phyloP scores from a whole-genome alignment of 768 basidiomycete genomes.

The Termitomyces sp. region DNA sequence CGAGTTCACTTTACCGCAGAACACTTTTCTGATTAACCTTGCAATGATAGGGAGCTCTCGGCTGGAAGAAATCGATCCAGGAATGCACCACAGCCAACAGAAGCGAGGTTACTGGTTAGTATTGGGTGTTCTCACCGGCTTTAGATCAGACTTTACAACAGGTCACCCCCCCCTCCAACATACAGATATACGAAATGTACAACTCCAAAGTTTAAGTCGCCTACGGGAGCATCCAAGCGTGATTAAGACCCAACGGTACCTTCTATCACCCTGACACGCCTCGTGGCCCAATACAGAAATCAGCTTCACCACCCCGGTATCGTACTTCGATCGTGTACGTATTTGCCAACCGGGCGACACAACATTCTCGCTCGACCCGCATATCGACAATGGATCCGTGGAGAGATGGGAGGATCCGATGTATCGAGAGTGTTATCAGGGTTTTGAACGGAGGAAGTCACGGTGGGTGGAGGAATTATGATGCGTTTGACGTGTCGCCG shows the following conservation, averaged over 20 bases:
- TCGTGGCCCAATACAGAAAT: constrained; percentile 22
- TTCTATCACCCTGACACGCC: constrained; percentile 57
- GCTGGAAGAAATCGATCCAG: constrained; percentile 50
- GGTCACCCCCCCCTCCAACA: constrained; percentile 63
- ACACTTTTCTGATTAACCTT: neutral
- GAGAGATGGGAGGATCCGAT: constrained; percentile 52
- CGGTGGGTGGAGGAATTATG: constrained; percentile 37
- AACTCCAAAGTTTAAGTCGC: constrained; percentile 56
- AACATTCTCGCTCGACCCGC: constrained; percentile 62
- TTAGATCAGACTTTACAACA: constrained; percentile 14
- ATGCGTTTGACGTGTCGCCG: constrained; percentile 44
- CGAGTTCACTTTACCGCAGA: constrained; percentile 14
- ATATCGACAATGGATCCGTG: constrained; percentile 46
- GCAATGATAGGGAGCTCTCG: constrained; percentile 43
- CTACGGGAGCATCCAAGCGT: constrained; percentile 66
- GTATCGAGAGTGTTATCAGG: constrained; percentile 33
- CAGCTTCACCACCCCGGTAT: constrained; percentile 53
- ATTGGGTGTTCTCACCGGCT: too few species aligned
- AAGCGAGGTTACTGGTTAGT: constrained; percentile 40
- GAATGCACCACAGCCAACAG: constrained; percentile 49
- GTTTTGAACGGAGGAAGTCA: constrained; percentile 35
- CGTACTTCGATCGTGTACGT: constrained; percentile 72
- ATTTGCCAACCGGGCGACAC: constrained; percentile 69
- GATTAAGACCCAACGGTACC: constrained; percentile 49
- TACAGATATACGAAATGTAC: constrained; percentile 74